phyloP scores from a whole-genome alignment of 1,139 yeast species.

The Entelexis sorbosivorans region DNA sequence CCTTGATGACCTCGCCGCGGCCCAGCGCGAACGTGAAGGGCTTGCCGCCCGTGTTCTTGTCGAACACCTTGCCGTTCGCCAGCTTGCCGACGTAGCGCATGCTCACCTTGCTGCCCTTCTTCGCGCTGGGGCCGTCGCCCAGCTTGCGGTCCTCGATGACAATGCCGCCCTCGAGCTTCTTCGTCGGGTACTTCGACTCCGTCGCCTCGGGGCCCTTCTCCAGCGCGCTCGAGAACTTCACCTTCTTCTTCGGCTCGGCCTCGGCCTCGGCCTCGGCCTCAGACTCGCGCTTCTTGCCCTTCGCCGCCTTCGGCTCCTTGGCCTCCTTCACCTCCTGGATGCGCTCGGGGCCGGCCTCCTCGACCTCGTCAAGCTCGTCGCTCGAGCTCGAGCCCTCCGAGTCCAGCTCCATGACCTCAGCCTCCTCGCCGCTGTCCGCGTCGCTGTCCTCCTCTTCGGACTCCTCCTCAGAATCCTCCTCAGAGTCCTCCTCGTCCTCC shows the following conservation, averaged over 20 bases:
- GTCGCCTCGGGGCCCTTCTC: constrained; percentile 74
- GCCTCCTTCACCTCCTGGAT: constrained; percentile 34
- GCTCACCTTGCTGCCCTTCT: constrained; percentile 82
- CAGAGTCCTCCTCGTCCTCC: constrained; percentile 68
- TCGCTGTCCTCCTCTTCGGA: constrained; percentile 42
- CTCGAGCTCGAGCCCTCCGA: constrained; percentile 38
- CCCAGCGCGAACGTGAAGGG: constrained; percentile 88
- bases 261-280: constrained; percentile 28
- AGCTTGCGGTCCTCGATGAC: constrained; percentile 80
- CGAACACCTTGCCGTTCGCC: constrained; percentile 90
- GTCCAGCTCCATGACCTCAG: constrained; percentile 81
- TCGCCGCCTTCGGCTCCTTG: constrained; percentile 33
- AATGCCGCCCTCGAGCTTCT: constrained; percentile 87
- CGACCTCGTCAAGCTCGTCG: constrained; percentile 38
- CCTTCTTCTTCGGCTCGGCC: constrained; percentile 40
- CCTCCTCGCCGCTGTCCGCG: constrained; percentile 48
- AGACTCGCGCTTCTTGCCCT: constrained; percentile 33
- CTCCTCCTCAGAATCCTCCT: constrained; percentile 85
- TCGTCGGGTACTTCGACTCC: constrained; percentile 33
- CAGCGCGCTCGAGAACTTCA: constrained; percentile 76
- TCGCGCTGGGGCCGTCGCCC: constrained; percentile 83
- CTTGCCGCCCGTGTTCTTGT: constrained; percentile 93
- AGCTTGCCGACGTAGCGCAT: constrained; percentile 97
- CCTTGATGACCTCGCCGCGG: constrained; percentile 96
- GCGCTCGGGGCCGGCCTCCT: constrained; percentile 29